These are phyloP conservation scores for Groenewaldozyma auringiensis DNA, from an alignment of 1,139 yeast genomes.

Conservation along the genomic window DNA sequence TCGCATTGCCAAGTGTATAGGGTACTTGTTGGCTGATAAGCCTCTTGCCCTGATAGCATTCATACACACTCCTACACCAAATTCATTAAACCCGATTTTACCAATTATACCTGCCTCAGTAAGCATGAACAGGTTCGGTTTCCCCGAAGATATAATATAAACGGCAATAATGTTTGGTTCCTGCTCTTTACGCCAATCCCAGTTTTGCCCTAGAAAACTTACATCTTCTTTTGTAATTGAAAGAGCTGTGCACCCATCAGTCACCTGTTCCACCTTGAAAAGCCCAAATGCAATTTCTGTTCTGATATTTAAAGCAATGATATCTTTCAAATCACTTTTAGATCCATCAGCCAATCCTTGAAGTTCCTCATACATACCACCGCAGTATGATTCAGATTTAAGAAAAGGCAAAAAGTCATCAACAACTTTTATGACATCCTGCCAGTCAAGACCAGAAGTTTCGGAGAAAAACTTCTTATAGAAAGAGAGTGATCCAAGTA, in stretches of 20 bases:
- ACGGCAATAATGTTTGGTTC: constrained; percentile 24
- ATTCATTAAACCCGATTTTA: constrained; percentile 31
- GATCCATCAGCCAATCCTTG: constrained; percentile 32
- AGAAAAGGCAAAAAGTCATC: constrained; percentile 20
- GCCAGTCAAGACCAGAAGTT: constrained; percentile 22
- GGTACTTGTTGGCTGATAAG: constrained; percentile 24
- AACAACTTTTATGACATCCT: constrained; percentile 19
- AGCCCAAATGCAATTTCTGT: constrained; percentile 30
- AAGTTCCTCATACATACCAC: constrained; percentile 28
- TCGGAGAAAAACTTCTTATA: constrained; percentile 20
- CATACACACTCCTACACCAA: constrained; percentile 30
- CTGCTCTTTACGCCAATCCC: constrained; percentile 26
- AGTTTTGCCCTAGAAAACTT: constrained; percentile 8
- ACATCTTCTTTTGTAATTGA: no score
- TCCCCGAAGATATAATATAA: constrained; percentile 20
- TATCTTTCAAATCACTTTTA: constrained; percentile 25
- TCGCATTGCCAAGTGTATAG: constrained; percentile 32
- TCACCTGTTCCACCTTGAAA: no score
- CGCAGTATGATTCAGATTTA: constrained; percentile 19
- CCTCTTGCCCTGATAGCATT: constrained; percentile 30
- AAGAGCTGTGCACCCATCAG: constrained; percentile 33
- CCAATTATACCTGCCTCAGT: constrained; percentile 34
- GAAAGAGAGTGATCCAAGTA: constrained; percentile 19
- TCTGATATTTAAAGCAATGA: constrained; percentile 30
- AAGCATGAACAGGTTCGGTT: constrained; percentile 24